Conservation (phyloP, 2,329 filamentous ascomycete species). For the Fusarium foetens region DNA sequence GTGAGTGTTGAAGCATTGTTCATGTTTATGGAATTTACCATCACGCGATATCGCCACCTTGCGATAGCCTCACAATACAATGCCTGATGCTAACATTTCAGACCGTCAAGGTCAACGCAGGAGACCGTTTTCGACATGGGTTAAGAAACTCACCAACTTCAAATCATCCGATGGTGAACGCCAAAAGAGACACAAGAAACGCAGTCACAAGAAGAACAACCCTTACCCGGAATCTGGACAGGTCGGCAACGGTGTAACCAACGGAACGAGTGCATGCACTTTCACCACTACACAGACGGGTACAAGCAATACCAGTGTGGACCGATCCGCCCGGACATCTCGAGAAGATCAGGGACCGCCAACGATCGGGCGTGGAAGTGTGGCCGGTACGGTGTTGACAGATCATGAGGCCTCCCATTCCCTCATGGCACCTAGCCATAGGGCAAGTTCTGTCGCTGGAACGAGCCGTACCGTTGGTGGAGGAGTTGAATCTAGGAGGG, state of each 20-base stretch:
- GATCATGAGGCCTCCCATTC: conserved; percentile 81
- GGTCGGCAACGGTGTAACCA: conserved; percentile 49
- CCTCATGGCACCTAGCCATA: conserved; percentile 79
- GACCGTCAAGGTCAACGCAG: conserved; percentile 76
- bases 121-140: conserved; percentile 90
- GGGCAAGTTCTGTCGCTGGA: conserved; percentile 72
- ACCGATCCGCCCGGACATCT: conserved; percentile 69
- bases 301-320: conserved; percentile 62
- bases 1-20: conserved; percentile 12
- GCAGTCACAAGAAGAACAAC: conserved; percentile 79
- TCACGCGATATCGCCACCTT: conserved; percentile 14
- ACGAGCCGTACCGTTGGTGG: conserved; percentile 77
- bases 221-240: conserved; percentile 89
- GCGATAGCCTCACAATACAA: conserved; percentile 5
- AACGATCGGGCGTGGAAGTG: conserved; percentile 75
- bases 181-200: conserved; percentile 62
- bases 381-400: conserved; percentile 84
- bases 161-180: conserved; percentile 73
- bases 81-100: conserved; percentile 55
- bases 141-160: conserved; percentile 91
- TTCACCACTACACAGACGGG: conserved; percentile 66
- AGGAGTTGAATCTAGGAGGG: conserved; percentile 74
- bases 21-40: not conserved
- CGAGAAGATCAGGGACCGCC: conserved; percentile 66
- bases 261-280: conserved; percentile 61